A percentile compares a stretch with the other conserved stretches of the same genome.
These are phyloP conservation scores for Taxawa tesnikishii DNA, from an alignment of 2,329 filamentous ascomycete genomes.

Conservation along the genomic window DNA sequence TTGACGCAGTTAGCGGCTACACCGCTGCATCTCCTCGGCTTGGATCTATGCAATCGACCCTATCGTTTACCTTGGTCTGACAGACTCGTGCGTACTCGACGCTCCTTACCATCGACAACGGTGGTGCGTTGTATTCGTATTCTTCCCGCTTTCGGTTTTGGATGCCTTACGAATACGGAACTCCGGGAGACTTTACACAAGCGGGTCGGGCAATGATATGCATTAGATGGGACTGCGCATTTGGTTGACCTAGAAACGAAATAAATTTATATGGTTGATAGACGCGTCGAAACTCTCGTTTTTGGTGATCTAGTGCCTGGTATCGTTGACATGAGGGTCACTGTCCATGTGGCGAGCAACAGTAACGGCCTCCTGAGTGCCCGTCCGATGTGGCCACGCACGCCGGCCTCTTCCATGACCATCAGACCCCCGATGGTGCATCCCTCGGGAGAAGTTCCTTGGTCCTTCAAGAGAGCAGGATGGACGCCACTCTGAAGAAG, in stretches of 20 bases:
- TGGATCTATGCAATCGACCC: constrained; percentile 14
- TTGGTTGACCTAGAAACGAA: too few species aligned
- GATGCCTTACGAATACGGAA: constrained; percentile 15
- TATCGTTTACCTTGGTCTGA: constrained; percentile 2
- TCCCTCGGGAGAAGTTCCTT: too few species aligned
- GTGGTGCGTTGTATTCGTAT: constrained; percentile 17
- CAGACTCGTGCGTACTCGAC: constrained; percentile 9
- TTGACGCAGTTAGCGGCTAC: constrained; percentile 18
- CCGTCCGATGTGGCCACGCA: constrained; percentile 1
- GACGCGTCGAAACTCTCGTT: too few species aligned
- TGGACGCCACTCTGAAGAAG: too few species aligned
- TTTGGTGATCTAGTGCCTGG: too few species aligned
- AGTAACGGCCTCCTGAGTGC: background rate
- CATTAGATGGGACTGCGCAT: too few species aligned
- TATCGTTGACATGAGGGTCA: background rate
- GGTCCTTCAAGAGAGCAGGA: too few species aligned
- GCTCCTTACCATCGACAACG: constrained; percentile 13
- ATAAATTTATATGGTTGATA: too few species aligned
- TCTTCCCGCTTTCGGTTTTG: constrained; percentile 18
- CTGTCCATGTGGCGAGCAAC: background rate
- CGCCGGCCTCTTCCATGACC: background rate
- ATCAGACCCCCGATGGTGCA: too few species aligned
- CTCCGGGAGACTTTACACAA: constrained; percentile 8
- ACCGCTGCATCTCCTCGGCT: constrained; percentile 15
- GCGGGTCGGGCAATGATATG: constrained; percentile 5